A percentile compares a stretch with the other conserved stretches of the same genome.
These are phyloP conservation scores for Phytophthora boehmeriae DNA, from an alignment of 352 stramenopile genomes.

Conservation along the genomic window DNA sequence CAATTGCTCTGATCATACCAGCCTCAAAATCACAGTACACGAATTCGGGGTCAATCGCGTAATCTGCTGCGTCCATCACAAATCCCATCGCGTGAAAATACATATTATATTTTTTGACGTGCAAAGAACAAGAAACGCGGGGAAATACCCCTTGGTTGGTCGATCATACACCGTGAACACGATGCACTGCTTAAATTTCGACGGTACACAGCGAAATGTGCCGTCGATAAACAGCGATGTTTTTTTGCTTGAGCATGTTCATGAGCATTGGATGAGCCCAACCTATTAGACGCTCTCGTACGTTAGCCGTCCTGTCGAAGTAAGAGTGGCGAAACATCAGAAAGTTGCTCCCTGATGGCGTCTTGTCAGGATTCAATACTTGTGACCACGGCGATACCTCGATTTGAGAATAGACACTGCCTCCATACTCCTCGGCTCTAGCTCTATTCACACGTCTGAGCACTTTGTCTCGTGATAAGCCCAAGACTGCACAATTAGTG, in stretches of 20 bases:
- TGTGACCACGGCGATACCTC: neutral
- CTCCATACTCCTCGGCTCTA: neutral
- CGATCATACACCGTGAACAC: constrained; percentile 20
- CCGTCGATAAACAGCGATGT: constrained; percentile 25
- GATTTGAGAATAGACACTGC: neutral
- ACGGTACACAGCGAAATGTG: too few relatives aligned
- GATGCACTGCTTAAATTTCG: constrained; percentile 18
- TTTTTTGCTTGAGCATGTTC: constrained; percentile 11
- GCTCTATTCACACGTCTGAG: neutral
- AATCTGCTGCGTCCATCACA: constrained; percentile 6
- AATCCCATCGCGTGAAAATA: constrained; percentile 27
- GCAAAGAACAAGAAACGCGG: constrained; percentile 6
- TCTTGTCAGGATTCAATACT: neutral
- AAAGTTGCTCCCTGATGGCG: neutral
- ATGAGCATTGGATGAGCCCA: constrained; percentile 24
- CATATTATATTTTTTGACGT: constrained; percentile 9
- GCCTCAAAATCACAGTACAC: constrained; percentile 27
- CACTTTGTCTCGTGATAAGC: neutral
- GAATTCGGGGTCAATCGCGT: constrained; percentile 9
- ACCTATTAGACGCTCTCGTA: constrained; percentile 15
- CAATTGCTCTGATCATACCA: constrained; percentile 13
- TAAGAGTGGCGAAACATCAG: neutral
- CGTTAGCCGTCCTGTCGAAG: neutral
- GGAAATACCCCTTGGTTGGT: constrained; percentile 8
- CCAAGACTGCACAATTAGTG: neutral